These are phyloP conservation scores for Botryotinia globosa DNA, from an alignment of 2,329 filamentous ascomycete species.

Conservation along the genomic window DNA sequence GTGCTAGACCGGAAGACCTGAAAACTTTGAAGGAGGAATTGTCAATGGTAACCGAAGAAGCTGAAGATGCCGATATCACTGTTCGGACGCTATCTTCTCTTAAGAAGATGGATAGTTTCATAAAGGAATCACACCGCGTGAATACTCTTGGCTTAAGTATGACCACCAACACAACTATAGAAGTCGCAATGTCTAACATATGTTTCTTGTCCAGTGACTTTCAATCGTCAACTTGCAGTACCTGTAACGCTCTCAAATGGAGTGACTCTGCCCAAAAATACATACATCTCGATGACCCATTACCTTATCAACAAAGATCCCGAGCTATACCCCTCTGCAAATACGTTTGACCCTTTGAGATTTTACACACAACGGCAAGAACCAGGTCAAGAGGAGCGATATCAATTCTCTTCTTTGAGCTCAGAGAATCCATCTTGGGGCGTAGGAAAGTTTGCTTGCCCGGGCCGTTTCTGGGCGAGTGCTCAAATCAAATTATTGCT, in stretches of 20 bases:
- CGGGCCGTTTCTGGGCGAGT: conserved; percentile 42
- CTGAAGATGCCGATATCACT: background rate
- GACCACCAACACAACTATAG: background rate
- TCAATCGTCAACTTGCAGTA: conserved; percentile 24
- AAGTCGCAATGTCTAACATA: background rate
- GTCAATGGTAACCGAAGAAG: conserved; percentile 18
- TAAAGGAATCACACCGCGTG: background rate
- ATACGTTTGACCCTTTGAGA: conserved; percentile 31
- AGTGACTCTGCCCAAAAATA: conserved; percentile 35
- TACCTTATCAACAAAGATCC: conserved; percentile 16
- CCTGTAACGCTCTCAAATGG: conserved; percentile 37
- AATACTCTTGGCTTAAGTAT: background rate
- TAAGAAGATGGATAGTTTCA: background rate
- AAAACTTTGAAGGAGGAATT: conserved; percentile 32
- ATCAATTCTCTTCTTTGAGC: conserved; percentile 33
- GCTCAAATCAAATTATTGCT: conserved; percentile 37
- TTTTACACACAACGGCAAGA: conserved; percentile 29
- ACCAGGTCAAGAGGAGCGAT: conserved; percentile 31
- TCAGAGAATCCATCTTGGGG: background rate
- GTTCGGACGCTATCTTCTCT: background rate
- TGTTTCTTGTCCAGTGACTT: background rate
- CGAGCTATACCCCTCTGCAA: background rate
- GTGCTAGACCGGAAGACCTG: conserved; percentile 47
- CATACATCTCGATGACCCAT: conserved; percentile 24
- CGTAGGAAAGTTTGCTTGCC: conserved; percentile 37